Percentiles rank a stretch among this genome's conserved stretches.
Conservation (phyloP, 2,329 filamentous ascomycete genomes). For the Seiridium unicorne region DNA sequence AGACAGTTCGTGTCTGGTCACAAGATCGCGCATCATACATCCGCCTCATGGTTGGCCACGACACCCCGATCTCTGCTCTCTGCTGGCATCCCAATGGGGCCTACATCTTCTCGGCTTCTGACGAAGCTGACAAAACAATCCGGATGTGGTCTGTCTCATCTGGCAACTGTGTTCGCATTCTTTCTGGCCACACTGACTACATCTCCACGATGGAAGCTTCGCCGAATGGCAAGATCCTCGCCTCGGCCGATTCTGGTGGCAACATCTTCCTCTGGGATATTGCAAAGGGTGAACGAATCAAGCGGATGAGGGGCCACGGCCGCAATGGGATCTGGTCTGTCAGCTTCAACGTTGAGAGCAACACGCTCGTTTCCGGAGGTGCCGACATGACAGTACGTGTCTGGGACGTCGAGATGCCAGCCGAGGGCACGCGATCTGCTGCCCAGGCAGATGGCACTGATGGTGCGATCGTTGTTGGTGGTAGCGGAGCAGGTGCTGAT, state of each 20-base stretch:
- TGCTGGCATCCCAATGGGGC: slow-evolving; percentile 92
- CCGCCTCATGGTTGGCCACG: slow-evolving; percentile 86
- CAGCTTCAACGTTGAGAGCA: slow-evolving; percentile 91
- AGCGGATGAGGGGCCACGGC: slow-evolving; percentile 90
- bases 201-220: slow-evolving; percentile 83
- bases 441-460: slow-evolving; percentile 35
- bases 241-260: slow-evolving; percentile 83
- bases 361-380: slow-evolving; percentile 83
- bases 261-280: slow-evolving; percentile 96
- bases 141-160: slow-evolving; percentile 96
- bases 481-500: slow-evolving; percentile 36
- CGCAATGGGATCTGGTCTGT: slow-evolving; percentile 93
- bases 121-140: slow-evolving; percentile 81
- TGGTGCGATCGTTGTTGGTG: slow-evolving; percentile 38
- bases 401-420: slow-evolving; percentile 82
- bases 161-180: slow-evolving; percentile 84
- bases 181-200: slow-evolving; percentile 86
- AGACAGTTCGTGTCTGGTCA: slow-evolving; percentile 85
- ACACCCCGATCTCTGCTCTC: slow-evolving; percentile 88
- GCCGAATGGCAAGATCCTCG: slow-evolving; percentile 85
- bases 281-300: slow-evolving; percentile 78
- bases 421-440: slow-evolving; percentile 49
- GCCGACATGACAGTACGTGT: slow-evolving; percentile 90
- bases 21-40: slow-evolving; percentile 90
- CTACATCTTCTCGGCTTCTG: slow-evolving; percentile 90